Evolutionary conservation across 2,329 filamentous ascomycete genomes (phyloP), one percentile per base, ranked within the genome.

Genomic region (Alternaria novae-zelandiae): DNA sequence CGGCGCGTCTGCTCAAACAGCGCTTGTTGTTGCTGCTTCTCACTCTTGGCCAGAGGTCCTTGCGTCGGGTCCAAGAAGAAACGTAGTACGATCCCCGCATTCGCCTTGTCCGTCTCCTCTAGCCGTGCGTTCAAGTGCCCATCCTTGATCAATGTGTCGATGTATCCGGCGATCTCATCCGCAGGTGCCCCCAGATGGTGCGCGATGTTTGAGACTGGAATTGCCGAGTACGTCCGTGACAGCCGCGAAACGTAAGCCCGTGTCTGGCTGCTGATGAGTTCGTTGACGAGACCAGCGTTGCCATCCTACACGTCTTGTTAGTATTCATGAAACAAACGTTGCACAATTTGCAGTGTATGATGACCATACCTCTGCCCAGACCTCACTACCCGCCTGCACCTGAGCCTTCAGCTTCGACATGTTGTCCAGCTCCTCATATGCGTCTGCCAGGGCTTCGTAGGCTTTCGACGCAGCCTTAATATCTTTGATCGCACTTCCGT

Each of bases 241-340:
- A 98, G 84, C 63, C 89, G 89, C 32, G 90, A 83, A 61, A 98
- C 88, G 63, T 91, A 89, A 82, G 91, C 93, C 71, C 89, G 89
- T 70, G 91, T 89, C 75, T 94, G 92, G 10, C 91, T 89, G 20
- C 86, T 82, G 43, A 91, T 78, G 11, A 95, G 89, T 76, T 93
- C 88, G 5, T 83, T 81, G 12, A 97, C 84, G 13, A 98, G 86
- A 4, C 89, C 87, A 5, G 82, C 79, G 73, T 96, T 98, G 50
- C 88, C 87, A 71, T 98, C 94, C 69, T 87, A 65, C 15, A 47
- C 23, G 41, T 54, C 53, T 50, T 59, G 66, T 78, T 54, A 77
- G 72, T 68, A 46, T 56, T 56, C 49, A 30, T 26, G 45, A 61
- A 65, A 65, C 61, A 61, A 57, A 62, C 55, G 50, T 25, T 13